phyloP scores from a whole-genome alignment of 192 early-diverging fungal genomes.

The Endogone sp. region DNA sequence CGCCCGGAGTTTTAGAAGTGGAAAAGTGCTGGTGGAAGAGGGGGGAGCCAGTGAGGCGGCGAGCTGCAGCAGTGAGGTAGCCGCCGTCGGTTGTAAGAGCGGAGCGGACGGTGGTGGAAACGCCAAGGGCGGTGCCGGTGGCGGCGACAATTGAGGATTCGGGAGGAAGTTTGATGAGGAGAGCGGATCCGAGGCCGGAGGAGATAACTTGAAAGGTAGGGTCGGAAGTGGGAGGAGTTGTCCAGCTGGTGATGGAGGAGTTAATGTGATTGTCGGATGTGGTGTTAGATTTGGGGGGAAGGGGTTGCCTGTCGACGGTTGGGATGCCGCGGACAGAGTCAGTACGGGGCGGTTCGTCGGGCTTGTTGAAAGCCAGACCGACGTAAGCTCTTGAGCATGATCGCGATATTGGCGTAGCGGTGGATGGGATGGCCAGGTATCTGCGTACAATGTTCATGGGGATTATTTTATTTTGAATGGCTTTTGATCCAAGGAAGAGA shows the following conservation, averaged over 20 bases:
- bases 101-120: background rate
- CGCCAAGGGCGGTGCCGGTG: background rate
- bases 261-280: background rate
- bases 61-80: background rate
- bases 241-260: too few species aligned
- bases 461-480: too few species aligned
- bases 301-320: background rate
- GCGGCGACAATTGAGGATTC: background rate
- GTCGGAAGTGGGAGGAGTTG: too few species aligned
- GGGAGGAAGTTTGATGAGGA: background rate
- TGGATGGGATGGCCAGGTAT: background rate
- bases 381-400: background rate
- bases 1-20: constrained; percentile 36
- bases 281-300: background rate
- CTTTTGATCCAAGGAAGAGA: too few species aligned
- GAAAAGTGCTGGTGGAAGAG: background rate
- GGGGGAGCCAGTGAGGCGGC: background rate
- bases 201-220: background rate
- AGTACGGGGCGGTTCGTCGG: background rate
- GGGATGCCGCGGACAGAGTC: background rate
- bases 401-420: background rate
- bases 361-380: background rate
- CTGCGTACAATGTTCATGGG: background rate
- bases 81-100: background rate
- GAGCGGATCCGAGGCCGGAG: background rate